Evolutionary conservation across 2,329 filamentous ascomycete genomes (phyloP).

Genomic region (Talaromyces sp.): DNA sequence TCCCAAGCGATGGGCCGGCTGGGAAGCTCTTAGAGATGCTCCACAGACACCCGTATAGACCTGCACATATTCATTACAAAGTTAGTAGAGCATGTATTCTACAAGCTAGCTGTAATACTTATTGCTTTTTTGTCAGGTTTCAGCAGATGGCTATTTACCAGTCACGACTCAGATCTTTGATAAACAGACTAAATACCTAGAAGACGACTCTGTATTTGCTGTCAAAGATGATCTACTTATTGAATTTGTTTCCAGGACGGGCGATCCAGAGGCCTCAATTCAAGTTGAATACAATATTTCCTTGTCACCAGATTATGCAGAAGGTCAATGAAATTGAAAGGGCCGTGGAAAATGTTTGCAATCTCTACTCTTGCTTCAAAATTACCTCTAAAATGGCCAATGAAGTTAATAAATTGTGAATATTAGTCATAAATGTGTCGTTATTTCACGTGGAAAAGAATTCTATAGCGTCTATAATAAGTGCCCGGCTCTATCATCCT

Average conservation of each 20-base stretch:
- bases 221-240: constrained; percentile 56
- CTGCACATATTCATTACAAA: constrained; percentile 56
- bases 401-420: no score
- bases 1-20: constrained; percentile 58
- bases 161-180: constrained; percentile 55
- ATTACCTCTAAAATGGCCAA: no score
- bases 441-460: no score
- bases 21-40: constrained; percentile 48
- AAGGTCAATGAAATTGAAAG: no score
- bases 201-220: constrained; percentile 55
- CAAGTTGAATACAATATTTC: constrained; percentile 49
- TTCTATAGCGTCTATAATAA: no score
- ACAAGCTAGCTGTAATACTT: no score
- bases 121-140: no score
- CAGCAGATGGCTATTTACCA: constrained; percentile 49
- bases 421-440: no score
- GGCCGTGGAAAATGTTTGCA: no score
- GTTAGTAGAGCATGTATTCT: constrained; percentile 23
- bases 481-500: no score
- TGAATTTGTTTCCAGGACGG: constrained; percentile 48
- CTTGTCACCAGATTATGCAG: no score
- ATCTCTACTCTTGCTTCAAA: no score
- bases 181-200: constrained; percentile 51
- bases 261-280: constrained; percentile 48
- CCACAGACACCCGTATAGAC: constrained; percentile 54